A percentile compares a stretch with the other conserved stretches of the same genome.
phyloP scores from a whole-genome alignment of 225 moss, liverwort and hornwort genomes.

The Neckera pumila region DNA sequence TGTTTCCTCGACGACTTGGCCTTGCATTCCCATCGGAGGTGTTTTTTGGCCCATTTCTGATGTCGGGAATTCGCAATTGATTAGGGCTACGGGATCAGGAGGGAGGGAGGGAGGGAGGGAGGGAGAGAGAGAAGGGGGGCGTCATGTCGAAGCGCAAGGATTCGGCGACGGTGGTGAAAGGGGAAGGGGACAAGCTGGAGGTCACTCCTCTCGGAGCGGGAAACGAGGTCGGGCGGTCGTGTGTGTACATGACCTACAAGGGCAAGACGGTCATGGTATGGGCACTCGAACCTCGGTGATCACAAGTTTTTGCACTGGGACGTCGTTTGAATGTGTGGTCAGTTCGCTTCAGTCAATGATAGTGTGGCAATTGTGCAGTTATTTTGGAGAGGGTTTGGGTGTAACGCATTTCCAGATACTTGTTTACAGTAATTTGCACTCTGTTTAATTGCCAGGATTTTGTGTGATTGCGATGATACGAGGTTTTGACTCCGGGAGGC shows the following conservation, averaged over 20 bases:
- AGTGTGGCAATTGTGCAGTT: neutral
- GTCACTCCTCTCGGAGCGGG: constrained; percentile 93
- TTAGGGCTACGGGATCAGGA: neutral
- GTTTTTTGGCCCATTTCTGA: neutral
- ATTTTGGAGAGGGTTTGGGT: neutral
- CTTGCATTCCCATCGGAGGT: neutral
- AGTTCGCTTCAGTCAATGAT: neutral
- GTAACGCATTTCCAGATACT: neutral
- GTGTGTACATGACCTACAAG: constrained; percentile 96
- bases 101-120: neutral
- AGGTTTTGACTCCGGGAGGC: neutral
- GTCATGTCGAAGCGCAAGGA: constrained; percentile 93
- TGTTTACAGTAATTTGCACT: neutral
- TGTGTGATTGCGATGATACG: neutral
- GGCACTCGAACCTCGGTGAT: neutral
- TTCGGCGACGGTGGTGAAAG: constrained; percentile 25
- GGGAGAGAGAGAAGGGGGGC: neutral
- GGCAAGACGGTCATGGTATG: constrained; percentile 88
- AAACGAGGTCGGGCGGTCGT: constrained; percentile 96
- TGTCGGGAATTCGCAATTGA: neutral
- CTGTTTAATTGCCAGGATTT: neutral
- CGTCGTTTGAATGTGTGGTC: neutral
- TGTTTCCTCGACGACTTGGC: neutral
- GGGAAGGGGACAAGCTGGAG: constrained; percentile 82
- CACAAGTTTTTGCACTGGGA: neutral